Conservation (phyloP, 2,329 filamentous ascomycete species). For the Huntiella omanensis region DNA sequence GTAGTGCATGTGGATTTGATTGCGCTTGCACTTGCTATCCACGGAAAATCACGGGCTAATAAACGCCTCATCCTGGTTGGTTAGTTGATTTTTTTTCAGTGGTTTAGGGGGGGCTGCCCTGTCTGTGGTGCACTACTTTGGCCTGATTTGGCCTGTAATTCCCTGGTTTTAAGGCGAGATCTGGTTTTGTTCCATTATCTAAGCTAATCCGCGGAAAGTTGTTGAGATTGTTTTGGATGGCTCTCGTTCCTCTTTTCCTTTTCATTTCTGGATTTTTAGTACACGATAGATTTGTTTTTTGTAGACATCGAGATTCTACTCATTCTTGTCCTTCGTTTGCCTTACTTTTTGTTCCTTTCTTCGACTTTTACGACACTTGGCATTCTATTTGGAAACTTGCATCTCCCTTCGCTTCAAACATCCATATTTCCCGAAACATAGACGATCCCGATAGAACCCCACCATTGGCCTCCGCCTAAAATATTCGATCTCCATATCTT, state of each 20-base stretch:
- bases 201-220: conserved; percentile 4
- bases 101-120: not conserved
- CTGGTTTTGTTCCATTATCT: not conserved
- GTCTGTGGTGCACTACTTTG: not conserved
- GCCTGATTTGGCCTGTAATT: not conserved
- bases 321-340: not conserved
- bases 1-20: not conserved
- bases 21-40: conserved; percentile 8
- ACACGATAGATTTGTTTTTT: not conserved
- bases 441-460: not conserved
- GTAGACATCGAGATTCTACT: not conserved
- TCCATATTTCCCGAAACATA: not conserved
- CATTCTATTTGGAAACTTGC: not conserved
- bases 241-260: not conserved
- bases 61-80: not conserved
- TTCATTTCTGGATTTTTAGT: not conserved
- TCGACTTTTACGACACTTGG: not conserved
- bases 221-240: not conserved
- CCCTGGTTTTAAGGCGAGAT: not conserved
- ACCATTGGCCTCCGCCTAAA: not conserved
- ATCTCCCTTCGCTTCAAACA: not conserved
- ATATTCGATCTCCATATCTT: conserved; percentile 15
- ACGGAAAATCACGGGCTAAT: conserved; percentile 9
- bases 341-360: not conserved
- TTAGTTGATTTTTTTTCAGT: not conserved